A percentile compares a stretch with the other conserved stretches of the same genome.
These are phyloP conservation scores for Coniosporium apollinis DNA, from an alignment of 495 filamentous ascomycete species.

Conservation along the genomic window DNA sequence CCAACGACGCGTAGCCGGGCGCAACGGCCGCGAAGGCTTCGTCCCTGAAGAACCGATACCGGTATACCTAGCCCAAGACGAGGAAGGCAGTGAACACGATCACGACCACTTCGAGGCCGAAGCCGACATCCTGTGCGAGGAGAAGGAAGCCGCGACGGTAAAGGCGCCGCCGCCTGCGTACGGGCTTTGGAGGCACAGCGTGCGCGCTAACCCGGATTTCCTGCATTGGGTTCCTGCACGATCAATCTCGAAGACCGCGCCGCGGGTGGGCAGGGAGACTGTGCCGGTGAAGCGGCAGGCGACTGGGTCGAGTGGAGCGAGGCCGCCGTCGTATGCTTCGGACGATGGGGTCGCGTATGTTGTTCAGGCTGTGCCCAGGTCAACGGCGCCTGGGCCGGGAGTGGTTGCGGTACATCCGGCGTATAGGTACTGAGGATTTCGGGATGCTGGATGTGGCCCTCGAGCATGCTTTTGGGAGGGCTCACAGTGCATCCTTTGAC, in stretches of 20 bases:
- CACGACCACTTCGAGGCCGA: constrained; percentile 5
- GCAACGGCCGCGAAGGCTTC: constrained; percentile 16
- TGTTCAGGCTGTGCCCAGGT: too few relatives aligned
- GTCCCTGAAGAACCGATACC: constrained; percentile 20
- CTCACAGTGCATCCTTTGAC: too few relatives aligned
- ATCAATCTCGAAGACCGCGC: not conserved
- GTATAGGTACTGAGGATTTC: too few relatives aligned
- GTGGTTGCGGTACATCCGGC: too few relatives aligned
- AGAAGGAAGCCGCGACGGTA: constrained; percentile 25
- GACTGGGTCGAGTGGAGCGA: not conserved
- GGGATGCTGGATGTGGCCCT: too few relatives aligned
- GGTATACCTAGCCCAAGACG: constrained; percentile 21
- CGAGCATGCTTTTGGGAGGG: too few relatives aligned
- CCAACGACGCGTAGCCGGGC: constrained; percentile 14
- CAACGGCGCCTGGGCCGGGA: too few relatives aligned
- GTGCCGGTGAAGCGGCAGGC: not conserved
- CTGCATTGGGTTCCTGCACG: constrained; percentile 44
- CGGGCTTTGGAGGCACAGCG: constrained; percentile 65
- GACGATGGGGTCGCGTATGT: too few relatives aligned
- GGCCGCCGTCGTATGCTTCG: not conserved
- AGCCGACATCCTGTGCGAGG: constrained; percentile 3
- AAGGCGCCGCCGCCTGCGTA: constrained; percentile 62
- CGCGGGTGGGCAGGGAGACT: not conserved
- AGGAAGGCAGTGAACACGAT: constrained; percentile 16
- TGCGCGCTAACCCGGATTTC: constrained; percentile 64